Percentiles rank a stretch among this genome's conserved stretches.
phyloP scores from a whole-genome alignment of 140 eudicot genomes.

The Oenanthe javanica region DNA sequence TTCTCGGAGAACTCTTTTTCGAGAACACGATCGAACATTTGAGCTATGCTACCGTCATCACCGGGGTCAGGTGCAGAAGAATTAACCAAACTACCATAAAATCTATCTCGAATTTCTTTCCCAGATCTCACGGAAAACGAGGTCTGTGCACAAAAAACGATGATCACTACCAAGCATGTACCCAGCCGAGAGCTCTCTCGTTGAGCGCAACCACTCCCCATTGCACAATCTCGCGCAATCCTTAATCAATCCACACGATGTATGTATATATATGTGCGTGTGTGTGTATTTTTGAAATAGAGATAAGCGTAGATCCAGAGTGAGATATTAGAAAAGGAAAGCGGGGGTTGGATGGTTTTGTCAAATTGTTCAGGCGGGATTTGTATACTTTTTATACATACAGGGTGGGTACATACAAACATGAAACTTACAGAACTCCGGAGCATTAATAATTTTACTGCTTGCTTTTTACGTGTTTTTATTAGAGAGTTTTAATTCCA shows the following conservation, averaged over 20 bases:
- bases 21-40: constrained; percentile 80
- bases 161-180: constrained; percentile 11
- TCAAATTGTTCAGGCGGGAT: constrained; percentile 11
- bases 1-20: constrained; percentile 86
- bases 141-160: constrained; percentile 20
- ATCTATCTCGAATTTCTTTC: constrained; percentile 72
- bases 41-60: constrained; percentile 74
- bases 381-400: background rate
- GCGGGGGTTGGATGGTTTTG: background rate
- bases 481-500: too few species aligned
- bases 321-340: background rate
- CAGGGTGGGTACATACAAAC: too few species aligned
- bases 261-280: background rate
- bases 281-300: background rate
- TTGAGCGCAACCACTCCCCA: constrained; percentile 37
- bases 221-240: background rate
- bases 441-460: background rate
- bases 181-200: constrained; percentile 19
- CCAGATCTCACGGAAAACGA: constrained; percentile 54
- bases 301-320: background rate
- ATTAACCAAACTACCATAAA: constrained; percentile 72
- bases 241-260: background rate
- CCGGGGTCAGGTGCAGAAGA: constrained; percentile 63
- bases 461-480: too few species aligned
- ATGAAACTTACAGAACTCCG: background rate